phyloP scores from a whole-genome alignment of 306 rosid species.

The apple (Malus domestica) region DNA sequence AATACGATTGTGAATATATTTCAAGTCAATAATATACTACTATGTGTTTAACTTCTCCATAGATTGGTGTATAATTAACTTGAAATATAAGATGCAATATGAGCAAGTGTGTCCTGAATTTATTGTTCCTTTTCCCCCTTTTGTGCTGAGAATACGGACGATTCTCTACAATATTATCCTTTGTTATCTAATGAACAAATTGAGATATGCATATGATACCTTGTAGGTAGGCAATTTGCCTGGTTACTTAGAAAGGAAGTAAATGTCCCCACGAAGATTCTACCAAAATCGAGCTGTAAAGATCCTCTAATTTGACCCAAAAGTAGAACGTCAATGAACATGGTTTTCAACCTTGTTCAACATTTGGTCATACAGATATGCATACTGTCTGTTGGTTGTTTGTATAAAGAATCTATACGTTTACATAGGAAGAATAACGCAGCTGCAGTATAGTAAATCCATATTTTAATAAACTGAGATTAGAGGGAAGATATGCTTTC shows the following conservation, averaged over 20 bases:
- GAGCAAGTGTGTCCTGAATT: background rate
- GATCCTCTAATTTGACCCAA: constrained; percentile 4
- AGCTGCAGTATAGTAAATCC: background rate
- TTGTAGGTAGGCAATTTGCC: background rate
- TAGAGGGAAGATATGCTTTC: background rate
- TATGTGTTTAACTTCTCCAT: background rate
- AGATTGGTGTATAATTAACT: background rate
- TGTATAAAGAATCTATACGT: background rate
- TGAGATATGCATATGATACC: background rate
- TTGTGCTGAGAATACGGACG: too few relatives aligned
- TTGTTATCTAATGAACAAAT: background rate
- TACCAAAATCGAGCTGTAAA: constrained; percentile 12
- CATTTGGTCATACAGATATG: background rate
- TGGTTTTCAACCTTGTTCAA: background rate
- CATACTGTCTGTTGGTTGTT: constrained; percentile 7
- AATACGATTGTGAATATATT: too few relatives aligned
- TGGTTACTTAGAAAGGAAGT: background rate
- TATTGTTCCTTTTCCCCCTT: too few relatives aligned
- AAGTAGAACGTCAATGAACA: background rate
- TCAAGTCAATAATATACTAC: too few relatives aligned
- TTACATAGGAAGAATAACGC: background rate
- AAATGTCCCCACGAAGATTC: constrained; percentile 16
- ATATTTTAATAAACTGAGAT: background rate
- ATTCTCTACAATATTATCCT: too few relatives aligned
- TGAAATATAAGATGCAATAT: background rate